These are phyloP conservation scores for Cladosporium sp. DNA, from an alignment of 2,329 filamentous ascomycete species.

Conservation along the genomic window DNA sequence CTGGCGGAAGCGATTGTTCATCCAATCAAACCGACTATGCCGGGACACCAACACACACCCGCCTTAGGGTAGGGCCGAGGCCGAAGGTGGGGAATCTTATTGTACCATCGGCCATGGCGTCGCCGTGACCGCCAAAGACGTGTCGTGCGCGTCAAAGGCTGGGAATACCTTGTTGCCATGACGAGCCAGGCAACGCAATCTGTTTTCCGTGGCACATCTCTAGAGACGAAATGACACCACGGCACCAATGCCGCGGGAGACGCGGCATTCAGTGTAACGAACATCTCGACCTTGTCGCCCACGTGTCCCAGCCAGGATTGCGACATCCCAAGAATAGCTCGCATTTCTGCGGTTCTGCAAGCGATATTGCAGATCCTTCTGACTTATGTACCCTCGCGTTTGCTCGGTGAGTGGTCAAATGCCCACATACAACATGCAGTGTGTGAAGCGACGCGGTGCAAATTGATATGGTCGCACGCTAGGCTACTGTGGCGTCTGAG, in stretches of 20 bases:
- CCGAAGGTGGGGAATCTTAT: no score
- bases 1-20: background rate
- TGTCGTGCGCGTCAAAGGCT: no score
- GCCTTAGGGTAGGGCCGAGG: no score
- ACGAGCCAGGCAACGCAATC: no score
- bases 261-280: no score
- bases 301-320: slow-evolving; percentile 5
- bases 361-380: background rate
- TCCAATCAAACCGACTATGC: background rate
- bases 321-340: slow-evolving; percentile 5
- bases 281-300: background rate
- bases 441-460: background rate
- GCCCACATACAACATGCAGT: background rate
- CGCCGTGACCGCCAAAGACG: no score
- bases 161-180: no score
- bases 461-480: no score
- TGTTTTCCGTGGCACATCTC: no score
- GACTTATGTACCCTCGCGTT: background rate
- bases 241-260: background rate
- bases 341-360: background rate
- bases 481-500: no score
- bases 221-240: background rate
- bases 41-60: background rate
- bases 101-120: no score
- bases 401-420: background rate